Evolutionary conservation across 768 basidiomycete genomes (phyloP).

Genomic region (Boletales sp.): DNA sequence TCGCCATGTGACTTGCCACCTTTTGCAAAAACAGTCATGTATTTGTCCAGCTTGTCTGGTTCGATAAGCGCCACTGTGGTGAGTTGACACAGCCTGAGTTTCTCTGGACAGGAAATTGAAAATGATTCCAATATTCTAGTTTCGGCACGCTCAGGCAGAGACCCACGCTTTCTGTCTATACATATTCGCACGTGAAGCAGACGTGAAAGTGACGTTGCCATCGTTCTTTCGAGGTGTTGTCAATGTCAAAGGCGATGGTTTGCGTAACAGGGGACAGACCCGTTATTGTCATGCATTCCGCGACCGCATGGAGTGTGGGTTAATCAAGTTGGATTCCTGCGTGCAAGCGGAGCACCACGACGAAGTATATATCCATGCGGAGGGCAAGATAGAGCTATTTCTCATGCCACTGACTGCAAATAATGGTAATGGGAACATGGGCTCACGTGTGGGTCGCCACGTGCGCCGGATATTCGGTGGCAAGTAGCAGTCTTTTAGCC

Average conservation of each 20-base stretch:
- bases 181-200: conserved; percentile 25
- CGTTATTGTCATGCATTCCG: conserved; percentile 24
- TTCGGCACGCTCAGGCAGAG: conserved; percentile 25
- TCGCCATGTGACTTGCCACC: conserved; percentile 25
- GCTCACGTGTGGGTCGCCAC: conserved; percentile 25
- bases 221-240: conserved; percentile 27
- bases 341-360: conserved; percentile 24
- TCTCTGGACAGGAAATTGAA: neutral
- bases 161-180: conserved; percentile 28
- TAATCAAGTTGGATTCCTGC: conserved; percentile 18
- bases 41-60: conserved; percentile 27
- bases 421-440: conserved; percentile 7
- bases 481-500: conserved; percentile 1
- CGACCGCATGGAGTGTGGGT: conserved; percentile 19
- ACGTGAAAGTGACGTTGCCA: conserved; percentile 28
- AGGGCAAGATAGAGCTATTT: conserved; percentile 22
- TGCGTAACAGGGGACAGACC: conserved; percentile 6
- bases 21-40: conserved; percentile 32
- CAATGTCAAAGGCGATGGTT: conserved; percentile 16
- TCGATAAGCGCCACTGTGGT: conserved; percentile 24
- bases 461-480: conserved; percentile 27
- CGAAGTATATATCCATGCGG: conserved; percentile 27
- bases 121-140: conserved; percentile 9
- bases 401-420: conserved; percentile 12
- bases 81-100: conserved; percentile 10